Base-by-base conservation (phyloP, 805 yeast species). In the Tetrapisispora fleetii region DNA sequence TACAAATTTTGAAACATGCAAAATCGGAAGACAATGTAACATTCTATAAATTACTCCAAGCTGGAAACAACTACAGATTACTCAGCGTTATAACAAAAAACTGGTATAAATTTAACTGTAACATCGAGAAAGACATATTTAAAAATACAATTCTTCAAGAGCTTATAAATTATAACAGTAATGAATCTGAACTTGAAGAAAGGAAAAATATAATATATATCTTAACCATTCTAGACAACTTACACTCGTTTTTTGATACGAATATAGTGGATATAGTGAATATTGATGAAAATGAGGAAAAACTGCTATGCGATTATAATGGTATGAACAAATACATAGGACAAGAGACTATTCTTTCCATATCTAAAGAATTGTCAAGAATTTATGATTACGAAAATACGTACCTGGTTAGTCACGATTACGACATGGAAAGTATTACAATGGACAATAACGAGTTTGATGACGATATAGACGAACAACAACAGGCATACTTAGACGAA, bases 401-500 rank as follows among this genome's bases (percentile, higher is more conserved):
- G 27, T 6, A n/a, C 13, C 6, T 38, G 21, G 21, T 22, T 4
- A 3, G n/a, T 13, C 11, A 30, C 4, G 39, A 45, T 24, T 24
- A 3, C n/a, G 36, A 30, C 8, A 18, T 27, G 17, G 21, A 37
- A 8, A 19, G 7, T 10, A 4, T 17, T 17, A 36, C 27, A 19
- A 37, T 37, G 28, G 40, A 36, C 7, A 40, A 17, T 39, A n/a
- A 32, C n/a, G 35, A 32, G 3, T 14, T 22, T 5, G 41, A 40
- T 11, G 38, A 32, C 14, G 48, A 40, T 2, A 48, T 44, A 27
- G 59, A 58, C 43, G 45, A 49, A n/a, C 53, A 48, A 7, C 63
- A 60, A 38, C 54, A 54, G 27, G 60, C 53, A 13, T 61, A 61
- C 44, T 42, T 59, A 33, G 51, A 56, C 18, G 55, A 58, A 42